Evolutionary conservation across 2,329 filamentous ascomycete genomes (phyloP).

Genomic region (Aspergillus puulaauensis): DNA sequence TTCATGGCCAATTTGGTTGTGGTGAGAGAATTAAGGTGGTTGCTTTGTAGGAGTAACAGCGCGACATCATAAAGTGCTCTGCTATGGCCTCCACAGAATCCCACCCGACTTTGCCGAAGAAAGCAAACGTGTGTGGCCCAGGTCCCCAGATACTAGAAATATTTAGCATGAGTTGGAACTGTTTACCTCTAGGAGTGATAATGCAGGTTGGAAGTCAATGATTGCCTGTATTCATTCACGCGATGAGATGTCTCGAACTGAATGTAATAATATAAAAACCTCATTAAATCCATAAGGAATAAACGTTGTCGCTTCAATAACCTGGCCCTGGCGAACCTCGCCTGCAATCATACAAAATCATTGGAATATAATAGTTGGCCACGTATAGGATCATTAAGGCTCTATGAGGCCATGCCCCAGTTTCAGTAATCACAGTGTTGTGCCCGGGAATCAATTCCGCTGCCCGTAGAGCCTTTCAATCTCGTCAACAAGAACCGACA

Average conservation of each 20-base stretch:
- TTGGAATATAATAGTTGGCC: background rate
- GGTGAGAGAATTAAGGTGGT: background rate
- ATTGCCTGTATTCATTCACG: too few species aligned
- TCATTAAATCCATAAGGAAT: background rate
- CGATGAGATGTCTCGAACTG: background rate
- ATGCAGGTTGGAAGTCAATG: background rate
- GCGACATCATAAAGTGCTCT: background rate
- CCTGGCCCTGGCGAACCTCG: background rate
- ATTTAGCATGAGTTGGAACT: background rate
- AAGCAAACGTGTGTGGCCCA: background rate
- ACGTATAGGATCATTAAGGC: background rate
- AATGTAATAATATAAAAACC: background rate
- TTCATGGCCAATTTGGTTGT: background rate
- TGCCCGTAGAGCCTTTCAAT: constrained; percentile 67
- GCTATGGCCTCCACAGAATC: background rate
- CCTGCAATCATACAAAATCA: background rate
- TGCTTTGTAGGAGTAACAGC: background rate
- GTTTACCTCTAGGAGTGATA: background rate
- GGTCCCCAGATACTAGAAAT: background rate
- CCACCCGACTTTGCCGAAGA: background rate
- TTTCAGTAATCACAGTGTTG: background rate
- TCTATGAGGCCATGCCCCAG: background rate
- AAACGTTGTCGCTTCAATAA: background rate
- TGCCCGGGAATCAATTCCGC: constrained; percentile 23
- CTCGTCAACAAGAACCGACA: constrained; percentile 68